Evolutionary conservation across 345 rosid species (phyloP).

Genomic region (Aquilaria sinensis): DNA sequence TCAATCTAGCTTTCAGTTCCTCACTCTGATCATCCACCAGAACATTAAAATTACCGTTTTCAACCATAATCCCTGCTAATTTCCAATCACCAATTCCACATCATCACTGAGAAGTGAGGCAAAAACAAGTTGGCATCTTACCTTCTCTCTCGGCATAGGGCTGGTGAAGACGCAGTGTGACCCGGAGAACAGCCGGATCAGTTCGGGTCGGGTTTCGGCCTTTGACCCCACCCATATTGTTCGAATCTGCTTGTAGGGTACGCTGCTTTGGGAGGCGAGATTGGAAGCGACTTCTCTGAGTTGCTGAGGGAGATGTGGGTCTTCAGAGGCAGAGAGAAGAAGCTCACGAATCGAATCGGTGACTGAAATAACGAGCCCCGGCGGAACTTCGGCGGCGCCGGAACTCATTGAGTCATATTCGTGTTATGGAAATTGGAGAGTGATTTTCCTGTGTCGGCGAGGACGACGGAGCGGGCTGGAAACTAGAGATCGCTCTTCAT

Average conservation of each 20-base stretch:
- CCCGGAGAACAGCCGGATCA: slow-evolving; percentile 45
- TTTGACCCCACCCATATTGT: slow-evolving; percentile 45
- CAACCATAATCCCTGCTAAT: neutral
- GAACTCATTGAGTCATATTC: slow-evolving; percentile 5
- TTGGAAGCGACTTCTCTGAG: slow-evolving; percentile 46
- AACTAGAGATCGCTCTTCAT: no score
- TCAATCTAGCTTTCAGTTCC: slow-evolving; percentile 62
- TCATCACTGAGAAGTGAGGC: no score
- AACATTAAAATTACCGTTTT: neutral
- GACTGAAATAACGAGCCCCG: slow-evolving; percentile 28
- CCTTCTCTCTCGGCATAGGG: slow-evolving; percentile 85
- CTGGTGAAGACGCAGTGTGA: slow-evolving; percentile 50
- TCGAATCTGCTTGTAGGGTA: slow-evolving; percentile 57
- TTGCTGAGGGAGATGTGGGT: slow-evolving; percentile 39
- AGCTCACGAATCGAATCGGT: slow-evolving; percentile 38
- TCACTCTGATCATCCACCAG: slow-evolving; percentile 41
- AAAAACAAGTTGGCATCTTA: slow-evolving; percentile 5
- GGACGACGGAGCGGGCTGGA: no score
- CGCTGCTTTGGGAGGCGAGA: slow-evolving; percentile 31
- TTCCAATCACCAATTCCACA: no score
- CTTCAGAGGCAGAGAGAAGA: slow-evolving; percentile 45
- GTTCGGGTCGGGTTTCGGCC: slow-evolving; percentile 42
- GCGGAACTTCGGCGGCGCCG: slow-evolving; percentile 6
- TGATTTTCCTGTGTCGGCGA: no score
- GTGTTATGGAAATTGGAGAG: no score